phyloP scores from a whole-genome alignment of 306 rosid genomes.

The Fragaria ananassa region DNA sequence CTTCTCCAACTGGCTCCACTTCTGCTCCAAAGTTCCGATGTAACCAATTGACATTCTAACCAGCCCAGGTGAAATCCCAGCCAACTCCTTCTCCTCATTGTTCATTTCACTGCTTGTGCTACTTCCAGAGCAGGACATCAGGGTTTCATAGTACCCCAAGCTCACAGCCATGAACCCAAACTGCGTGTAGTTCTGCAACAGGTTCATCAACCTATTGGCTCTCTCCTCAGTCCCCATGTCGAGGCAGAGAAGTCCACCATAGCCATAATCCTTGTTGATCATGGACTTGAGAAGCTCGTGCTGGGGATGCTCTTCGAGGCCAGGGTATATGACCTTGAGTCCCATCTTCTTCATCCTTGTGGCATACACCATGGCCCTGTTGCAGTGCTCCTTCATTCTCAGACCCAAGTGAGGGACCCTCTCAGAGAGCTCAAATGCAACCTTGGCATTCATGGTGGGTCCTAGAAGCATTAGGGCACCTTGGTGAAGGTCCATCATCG shows the following conservation, averaged over 20 bases:
- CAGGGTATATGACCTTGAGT: constrained; percentile 75
- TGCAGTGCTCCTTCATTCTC: constrained; percentile 77
- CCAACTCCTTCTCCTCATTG: constrained; percentile 52
- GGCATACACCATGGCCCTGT: constrained; percentile 58
- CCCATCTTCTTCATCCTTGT: constrained; percentile 55
- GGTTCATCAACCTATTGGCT: constrained; percentile 68
- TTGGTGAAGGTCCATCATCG: constrained; percentile 95
- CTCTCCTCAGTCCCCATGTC: constrained; percentile 90
- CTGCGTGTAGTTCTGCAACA: constrained; percentile 61
- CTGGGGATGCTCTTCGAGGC: constrained; percentile 72
- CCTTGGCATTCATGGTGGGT: constrained; percentile 91
- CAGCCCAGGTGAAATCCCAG: constrained; percentile 83
- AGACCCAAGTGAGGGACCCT: constrained; percentile 74
- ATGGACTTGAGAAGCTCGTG: constrained; percentile 55
- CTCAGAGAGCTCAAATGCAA: constrained; percentile 84
- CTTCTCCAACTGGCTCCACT: constrained; percentile 73
- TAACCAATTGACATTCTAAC: constrained; percentile 81
- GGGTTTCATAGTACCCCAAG: constrained; percentile 84
- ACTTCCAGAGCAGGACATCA: constrained; percentile 88
- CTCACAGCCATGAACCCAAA: constrained; percentile 95
- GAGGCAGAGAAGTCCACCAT: constrained; percentile 69
- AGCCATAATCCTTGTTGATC: constrained; percentile 68
- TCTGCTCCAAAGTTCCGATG: constrained; percentile 81
- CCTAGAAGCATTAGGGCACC: constrained; percentile 84
- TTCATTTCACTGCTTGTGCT: constrained; percentile 88